These are phyloP conservation scores for Phanerochaete carnosa DNA, from an alignment of 768 basidiomycete species.

Conservation along the genomic window DNA sequence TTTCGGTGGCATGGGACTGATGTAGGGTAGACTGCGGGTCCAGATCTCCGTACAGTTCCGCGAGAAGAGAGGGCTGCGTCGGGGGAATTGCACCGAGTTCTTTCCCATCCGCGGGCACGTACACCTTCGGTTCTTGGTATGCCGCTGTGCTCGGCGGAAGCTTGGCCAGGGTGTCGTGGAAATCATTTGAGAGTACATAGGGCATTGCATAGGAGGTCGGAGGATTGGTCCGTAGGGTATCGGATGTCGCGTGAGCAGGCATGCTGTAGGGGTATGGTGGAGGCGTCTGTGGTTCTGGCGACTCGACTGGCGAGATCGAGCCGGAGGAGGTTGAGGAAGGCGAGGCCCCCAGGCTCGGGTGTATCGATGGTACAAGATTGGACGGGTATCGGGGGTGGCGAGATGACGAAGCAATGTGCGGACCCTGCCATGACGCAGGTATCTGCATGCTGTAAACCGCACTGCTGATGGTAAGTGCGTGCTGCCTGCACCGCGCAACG, in stretches of 20 bases:
- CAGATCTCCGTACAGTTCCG: slow-evolving; percentile 3
- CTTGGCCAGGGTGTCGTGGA: not conserved
- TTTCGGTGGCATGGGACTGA: not conserved
- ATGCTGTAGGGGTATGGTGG: slow-evolving; percentile 1
- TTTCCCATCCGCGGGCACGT: slow-evolving; percentile 6
- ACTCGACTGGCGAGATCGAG: slow-evolving; percentile 8
- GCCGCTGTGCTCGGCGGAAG: not conserved
- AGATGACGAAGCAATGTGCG: not conserved
- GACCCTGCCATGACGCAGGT: not conserved
- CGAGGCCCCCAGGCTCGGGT: not conserved
- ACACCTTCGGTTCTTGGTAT: not conserved
- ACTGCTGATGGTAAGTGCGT: slow-evolving; percentile 21
- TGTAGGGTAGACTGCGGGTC: not conserved
- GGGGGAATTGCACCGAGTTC: slow-evolving; percentile 1
- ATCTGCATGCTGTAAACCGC: not conserved
- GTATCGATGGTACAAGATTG: not conserved
- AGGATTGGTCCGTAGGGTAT: not conserved
- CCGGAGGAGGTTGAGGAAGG: slow-evolving; percentile 4
- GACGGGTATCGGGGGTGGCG: not conserved
- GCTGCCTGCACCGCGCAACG: slow-evolving; percentile 21
- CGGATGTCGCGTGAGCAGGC: not conserved
- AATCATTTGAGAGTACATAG: not conserved
- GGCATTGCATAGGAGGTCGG: not conserved
- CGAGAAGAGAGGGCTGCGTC: slow-evolving; percentile 1
- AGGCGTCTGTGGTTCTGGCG: slow-evolving; percentile 8